These are phyloP conservation scores for Verticillium albo-atrum DNA, from an alignment of 2,329 filamentous ascomycete genomes.

Conservation along the genomic window DNA sequence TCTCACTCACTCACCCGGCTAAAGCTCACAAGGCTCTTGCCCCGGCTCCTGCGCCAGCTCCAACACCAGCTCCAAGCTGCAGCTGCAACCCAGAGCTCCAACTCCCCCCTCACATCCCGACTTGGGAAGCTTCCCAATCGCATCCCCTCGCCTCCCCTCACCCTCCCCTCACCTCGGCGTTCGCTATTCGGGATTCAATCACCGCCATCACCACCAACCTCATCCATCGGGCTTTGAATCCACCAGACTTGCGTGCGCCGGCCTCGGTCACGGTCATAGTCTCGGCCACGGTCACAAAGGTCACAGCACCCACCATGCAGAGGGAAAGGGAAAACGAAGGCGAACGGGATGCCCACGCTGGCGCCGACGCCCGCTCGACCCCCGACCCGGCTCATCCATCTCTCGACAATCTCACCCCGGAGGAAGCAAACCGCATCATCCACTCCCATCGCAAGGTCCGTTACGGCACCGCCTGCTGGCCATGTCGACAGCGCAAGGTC, in stretches of 20 bases:
- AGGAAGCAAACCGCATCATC: constrained; percentile 65
- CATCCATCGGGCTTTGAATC: neutral
- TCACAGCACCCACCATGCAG: neutral
- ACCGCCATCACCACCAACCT: neutral
- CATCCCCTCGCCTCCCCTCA: neutral
- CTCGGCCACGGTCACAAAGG: too few relatives aligned
- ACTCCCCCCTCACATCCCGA: neutral
- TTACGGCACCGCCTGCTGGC: constrained; percentile 64
- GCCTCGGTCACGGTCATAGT: neutral
- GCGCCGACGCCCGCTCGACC: neutral
- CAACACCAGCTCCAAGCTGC: neutral
- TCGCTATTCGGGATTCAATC: neutral
- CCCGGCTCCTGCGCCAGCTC: neutral
- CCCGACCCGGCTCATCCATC: constrained; percentile 30
- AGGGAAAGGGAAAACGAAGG: neutral
- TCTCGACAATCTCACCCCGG: constrained; percentile 55
- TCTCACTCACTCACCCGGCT: neutral
- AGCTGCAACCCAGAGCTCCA: neutral
- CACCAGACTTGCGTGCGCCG: neutral
- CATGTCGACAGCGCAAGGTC: constrained; percentile 63
- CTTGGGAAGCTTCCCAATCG: too few relatives aligned
- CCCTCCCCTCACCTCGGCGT: neutral
- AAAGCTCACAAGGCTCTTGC: neutral
- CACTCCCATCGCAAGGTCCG: constrained; percentile 66
- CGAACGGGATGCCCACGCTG: neutral